Evolutionary conservation across 2,329 filamentous ascomycete genomes (phyloP).

Genomic region (Nothopassalora personata): DNA sequence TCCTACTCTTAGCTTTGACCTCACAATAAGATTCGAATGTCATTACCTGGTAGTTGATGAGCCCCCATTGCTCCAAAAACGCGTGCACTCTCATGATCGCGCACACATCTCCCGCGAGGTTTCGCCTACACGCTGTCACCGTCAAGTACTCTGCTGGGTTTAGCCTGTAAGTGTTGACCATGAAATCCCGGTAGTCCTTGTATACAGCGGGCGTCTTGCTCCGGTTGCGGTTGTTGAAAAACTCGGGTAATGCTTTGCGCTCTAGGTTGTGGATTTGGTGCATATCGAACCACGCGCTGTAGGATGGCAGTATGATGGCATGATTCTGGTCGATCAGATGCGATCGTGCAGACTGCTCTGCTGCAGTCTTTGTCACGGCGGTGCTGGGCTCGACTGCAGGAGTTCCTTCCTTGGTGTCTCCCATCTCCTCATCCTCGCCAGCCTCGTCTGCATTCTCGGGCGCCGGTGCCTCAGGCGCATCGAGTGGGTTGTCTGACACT

Average conservation of each 20-base stretch:
- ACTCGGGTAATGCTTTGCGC: constrained; percentile 90
- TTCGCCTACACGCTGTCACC: constrained; percentile 90
- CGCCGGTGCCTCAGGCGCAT: constrained; percentile 33
- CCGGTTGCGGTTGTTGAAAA: constrained; percentile 96
- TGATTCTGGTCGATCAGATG: constrained; percentile 92
- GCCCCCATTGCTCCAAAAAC: constrained; percentile 95
- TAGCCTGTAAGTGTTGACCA: constrained; percentile 98
- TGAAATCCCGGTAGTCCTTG: constrained; percentile 98
- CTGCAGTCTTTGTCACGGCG: constrained; percentile 68
- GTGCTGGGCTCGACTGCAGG: constrained; percentile 21
- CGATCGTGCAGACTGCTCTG: constrained; percentile 82
- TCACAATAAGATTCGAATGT: background rate
- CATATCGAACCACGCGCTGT: constrained; percentile 99
- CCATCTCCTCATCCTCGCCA: constrained; percentile 48
- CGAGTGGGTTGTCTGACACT: constrained; percentile 36
- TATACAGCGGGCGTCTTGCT: constrained; percentile 97
- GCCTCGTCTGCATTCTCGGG: constrained; percentile 31
- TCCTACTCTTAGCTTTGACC: background rate
- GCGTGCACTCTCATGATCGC: constrained; percentile 98
- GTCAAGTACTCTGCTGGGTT: constrained; percentile 96
- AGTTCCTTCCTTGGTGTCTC: constrained; percentile 48
- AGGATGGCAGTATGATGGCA: constrained; percentile 92
- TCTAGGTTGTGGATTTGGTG: constrained; percentile 84
- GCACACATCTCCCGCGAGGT: constrained; percentile 94
- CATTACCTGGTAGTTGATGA: constrained; percentile 94